phyloP scores from a whole-genome alignment of 2,329 filamentous ascomycete species.

The Colletotrichum nymphaeae region DNA sequence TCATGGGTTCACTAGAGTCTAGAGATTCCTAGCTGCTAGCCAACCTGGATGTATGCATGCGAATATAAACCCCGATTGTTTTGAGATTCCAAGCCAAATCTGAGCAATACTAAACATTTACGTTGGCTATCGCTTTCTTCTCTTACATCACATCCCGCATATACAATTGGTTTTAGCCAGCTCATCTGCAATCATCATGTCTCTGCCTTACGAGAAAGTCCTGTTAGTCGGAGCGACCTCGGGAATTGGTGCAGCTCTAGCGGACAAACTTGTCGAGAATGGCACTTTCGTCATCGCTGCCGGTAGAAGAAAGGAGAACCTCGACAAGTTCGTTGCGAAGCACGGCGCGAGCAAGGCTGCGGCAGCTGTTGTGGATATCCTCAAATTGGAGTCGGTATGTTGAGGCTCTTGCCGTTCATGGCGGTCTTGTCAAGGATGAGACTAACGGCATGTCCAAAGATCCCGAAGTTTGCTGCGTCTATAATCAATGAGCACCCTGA shows the following conservation, averaged over 20 bases:
- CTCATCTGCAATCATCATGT: slow-evolving; percentile 48
- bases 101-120: neutral
- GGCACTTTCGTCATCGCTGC: slow-evolving; percentile 59
- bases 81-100: neutral
- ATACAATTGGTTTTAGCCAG: neutral
- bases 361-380: slow-evolving; percentile 34
- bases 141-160: neutral
- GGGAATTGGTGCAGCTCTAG: slow-evolving; percentile 43
- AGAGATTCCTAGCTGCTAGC: neutral
- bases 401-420: neutral
- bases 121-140: neutral
- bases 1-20: neutral
- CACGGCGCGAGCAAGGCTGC: slow-evolving; percentile 54
- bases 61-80: neutral
- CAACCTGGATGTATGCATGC: neutral
- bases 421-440: neutral
- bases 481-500: slow-evolving; percentile 51
- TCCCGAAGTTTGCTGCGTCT: slow-evolving; percentile 27
- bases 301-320: slow-evolving; percentile 59
- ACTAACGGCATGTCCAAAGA: neutral
- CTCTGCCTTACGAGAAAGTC: slow-evolving; percentile 66
- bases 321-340: slow-evolving; percentile 58
- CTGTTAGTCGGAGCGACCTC: slow-evolving; percentile 56
- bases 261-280: slow-evolving; percentile 52
- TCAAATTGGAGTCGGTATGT: neutral